Percentiles rank a stretch among this genome's conserved stretches.
Evolutionary conservation across 164 flowering plant genomes (phyloP).

Genomic region (Houttuynia cordata): DNA sequence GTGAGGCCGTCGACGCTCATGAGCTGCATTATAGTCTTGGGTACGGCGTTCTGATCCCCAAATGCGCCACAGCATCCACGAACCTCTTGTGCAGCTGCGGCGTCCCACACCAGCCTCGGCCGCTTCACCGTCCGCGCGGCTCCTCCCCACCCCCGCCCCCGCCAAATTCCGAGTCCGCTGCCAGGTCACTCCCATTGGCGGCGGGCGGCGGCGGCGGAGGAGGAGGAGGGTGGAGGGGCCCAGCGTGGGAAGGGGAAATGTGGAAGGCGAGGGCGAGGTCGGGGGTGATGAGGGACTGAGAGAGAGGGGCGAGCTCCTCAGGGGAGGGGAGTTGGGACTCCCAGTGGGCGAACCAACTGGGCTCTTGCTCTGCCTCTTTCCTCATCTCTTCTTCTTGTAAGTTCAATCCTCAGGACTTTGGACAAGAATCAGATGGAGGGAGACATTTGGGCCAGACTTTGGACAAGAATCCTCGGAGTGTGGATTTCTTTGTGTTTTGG

Average conservation of each 20-base stretch:
- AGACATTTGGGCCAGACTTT: too few relatives aligned
- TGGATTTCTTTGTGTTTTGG: too few relatives aligned
- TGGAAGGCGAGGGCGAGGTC: conserved; percentile 87
- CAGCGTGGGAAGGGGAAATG: conserved; percentile 24
- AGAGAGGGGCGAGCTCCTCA: conserved; percentile 82
- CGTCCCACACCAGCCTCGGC: conserved; percentile 91
- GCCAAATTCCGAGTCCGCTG: conserved; percentile 37
- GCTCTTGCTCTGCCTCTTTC: conserved; percentile 36
- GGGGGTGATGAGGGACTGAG: conserved; percentile 91
- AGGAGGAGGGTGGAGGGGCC: conserved; percentile 7
- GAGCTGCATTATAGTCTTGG: conserved; percentile 98
- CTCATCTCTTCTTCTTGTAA: neutral
- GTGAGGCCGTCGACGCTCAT: conserved; percentile 99
- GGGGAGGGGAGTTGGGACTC: conserved; percentile 90
- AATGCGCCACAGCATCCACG: conserved; percentile 93
- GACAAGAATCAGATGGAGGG: too few relatives aligned
- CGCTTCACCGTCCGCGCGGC: conserved; percentile 90
- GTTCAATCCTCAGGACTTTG: too few relatives aligned
- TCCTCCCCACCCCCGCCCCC: conserved; percentile 46
- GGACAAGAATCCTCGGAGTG: too few relatives aligned
- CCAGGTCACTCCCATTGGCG: conserved; percentile 44
- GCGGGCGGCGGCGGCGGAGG: neutral
- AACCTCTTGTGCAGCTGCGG: conserved; percentile 97
- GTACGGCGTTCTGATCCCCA: conserved; percentile 98
- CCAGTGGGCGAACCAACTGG: conserved; percentile 89